Base-by-base conservation (phyloP, 176 grass and related monocot species). In the Ampelocalamus luodianensis region DNA sequence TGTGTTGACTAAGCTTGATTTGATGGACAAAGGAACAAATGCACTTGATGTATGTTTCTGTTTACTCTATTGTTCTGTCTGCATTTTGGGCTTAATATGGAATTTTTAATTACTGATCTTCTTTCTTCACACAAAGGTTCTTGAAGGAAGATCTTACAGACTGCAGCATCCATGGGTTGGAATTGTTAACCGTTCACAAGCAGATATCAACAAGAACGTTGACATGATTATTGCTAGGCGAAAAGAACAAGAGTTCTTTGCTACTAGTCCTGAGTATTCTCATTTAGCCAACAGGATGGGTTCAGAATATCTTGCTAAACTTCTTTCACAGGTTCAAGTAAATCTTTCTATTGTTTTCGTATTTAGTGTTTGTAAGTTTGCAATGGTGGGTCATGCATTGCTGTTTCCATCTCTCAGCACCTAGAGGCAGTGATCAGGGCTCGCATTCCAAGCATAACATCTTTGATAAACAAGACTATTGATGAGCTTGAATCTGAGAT, bases 401-500 rank as follows among this genome's bases (percentile, higher is more conserved):
- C 22, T 83, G 10, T 83, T 89, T 89, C 20, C 17, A 44, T 72
- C 56, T 85, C 87, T 87, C 86, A 98, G 95, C 80, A 95, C 43
- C 71, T 98, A 29, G 95, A 98, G 79, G 90, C 93, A 51, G 95
- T 87, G n/a, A 98, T 98, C 79, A 92, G 87, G 74, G 89, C 93
- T 83, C 87, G 26, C 10, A 95, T 95, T 90, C 95, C 93, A 56
- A 93, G 91, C 77, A 98, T 98, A 66, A 93, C 91, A 73, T 95
- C 91, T 48, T 85, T 98, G 83, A 95, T 98, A 91, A 95, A 91
- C 71, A 95, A 90, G 93, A 98, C 83, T 60, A 92, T 98, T 78
- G 89, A 98, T n/a, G 93, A 98, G 18, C 92, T 98, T 72, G 95
- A 98, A 86, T 93, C 95, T 32, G 93, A 95, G 87, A 95, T 97